Base-by-base conservation (phyloP, 768 basidiomycete genomes). In the Amanita pseudoporphyria region DNA sequence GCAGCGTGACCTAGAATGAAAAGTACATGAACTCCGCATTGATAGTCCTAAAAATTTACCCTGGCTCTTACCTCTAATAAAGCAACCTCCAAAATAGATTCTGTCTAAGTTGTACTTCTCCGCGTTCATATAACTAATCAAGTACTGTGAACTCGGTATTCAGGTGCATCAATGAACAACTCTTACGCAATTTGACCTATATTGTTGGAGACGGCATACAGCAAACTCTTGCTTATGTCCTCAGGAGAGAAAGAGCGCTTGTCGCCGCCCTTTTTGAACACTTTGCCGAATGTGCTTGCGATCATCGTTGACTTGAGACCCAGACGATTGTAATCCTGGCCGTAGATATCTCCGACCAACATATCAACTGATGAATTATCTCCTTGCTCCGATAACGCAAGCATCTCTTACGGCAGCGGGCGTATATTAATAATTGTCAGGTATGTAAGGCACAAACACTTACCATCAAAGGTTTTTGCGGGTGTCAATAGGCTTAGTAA, bases 181-280 rank as follows among this genome's bases (percentile, higher is more conserved):
- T 85, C 93, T 64, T 67, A 99, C 95, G 96, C 96, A 70, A 99
- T 97, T 67, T 99, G 96, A 13, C 96, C 96, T 57, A 99, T 99
- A 66, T 99, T 99, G 69, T 99, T 99, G 58, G 90, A 94, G 53
- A 99, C 79, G 13, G 94, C 95, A 64, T 97, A 98, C 28, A 99
- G 73, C 63, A 99, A 69, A 67, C 90, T 93, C 64, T 83, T 82
- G 64, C 88, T 90, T 62, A 99, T 93, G 61, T 99, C 96, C 67
- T 97, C 91, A 3, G 92, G 78, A 18, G 76, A 81, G 66, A 95
- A 96, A 43, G 71, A 78, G 57, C 74, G 74, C 68, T 86, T 92
- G 67, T 81, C 74, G 45, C 81, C 80, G 10, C 82, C 80, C 68
- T 93, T 90, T 64, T 86, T 86, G 71, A 99, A 98, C 33, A 99